Base-by-base conservation (phyloP, 352 stramenopile genomes). In the Phytopythium oedochilum region DNA sequence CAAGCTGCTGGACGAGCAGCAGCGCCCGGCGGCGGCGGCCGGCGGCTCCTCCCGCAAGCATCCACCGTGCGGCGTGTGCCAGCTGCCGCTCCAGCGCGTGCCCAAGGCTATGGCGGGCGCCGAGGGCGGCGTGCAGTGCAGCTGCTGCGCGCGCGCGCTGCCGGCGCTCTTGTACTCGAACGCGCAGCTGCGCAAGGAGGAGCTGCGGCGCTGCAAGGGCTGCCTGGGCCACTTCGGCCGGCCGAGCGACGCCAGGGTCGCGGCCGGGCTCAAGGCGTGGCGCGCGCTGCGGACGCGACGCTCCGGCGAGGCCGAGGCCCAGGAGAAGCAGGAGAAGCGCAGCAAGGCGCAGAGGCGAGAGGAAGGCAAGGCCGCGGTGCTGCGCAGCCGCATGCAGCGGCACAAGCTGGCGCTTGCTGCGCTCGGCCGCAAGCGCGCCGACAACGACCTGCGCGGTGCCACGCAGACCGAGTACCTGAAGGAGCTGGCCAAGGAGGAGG, bases 381-480 rank as follows among this genome's bases (percentile, higher is more conserved):
- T 70, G n/a, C 32, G 29, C 36, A 73, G 64, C 45, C 53, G 61
- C 53, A 57, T 73, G 20, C 57, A 20, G 46, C 53, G 65, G 6
- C 22, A 66, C 31, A 68, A 60, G 53, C 63, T 75, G 52, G 55
- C 59, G 0, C 44, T 49, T 35, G 32, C 28, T 7, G 59, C 66
- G 18, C 31, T 75, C 34, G 51, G 53, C 22, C 55, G 63, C 23
- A 68, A 68, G 28, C 53, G 56, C 12, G 51, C 58, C 2, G 60
- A 68, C 23, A 55, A 48, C 26, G 34, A 71, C 59, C 43, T 71
- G 59, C 44, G 53, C 12, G 53, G 53, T 11, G 46, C 53, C 28
- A 57, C 59, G n/a, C 59, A 50, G 25, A 40, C 61, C 17, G 66
- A 69, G 34, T 75, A 75, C 40, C 57, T 69, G 45, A 51, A 70